These are phyloP conservation scores for Hippophae rhamnoides DNA, from an alignment of 306 rosid genomes.

Conservation along the genomic window DNA sequence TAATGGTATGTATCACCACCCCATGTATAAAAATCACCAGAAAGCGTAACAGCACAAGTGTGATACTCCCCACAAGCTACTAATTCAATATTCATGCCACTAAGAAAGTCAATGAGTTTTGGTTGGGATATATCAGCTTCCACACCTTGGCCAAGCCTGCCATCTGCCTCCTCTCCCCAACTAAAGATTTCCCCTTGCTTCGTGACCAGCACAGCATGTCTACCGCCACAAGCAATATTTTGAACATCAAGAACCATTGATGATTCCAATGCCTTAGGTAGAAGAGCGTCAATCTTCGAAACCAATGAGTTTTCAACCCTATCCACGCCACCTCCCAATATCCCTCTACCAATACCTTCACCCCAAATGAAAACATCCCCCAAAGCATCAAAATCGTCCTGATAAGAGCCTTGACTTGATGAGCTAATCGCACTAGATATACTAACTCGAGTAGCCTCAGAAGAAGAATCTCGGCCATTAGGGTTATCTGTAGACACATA, in stretches of 20 bases:
- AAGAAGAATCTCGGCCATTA: conserved; percentile 57
- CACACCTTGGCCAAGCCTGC: conserved; percentile 94
- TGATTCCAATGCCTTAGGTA: conserved; percentile 84
- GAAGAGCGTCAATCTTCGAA: conserved; percentile 61
- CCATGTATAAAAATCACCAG: conserved; percentile 96
- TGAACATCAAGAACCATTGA: conserved; percentile 80
- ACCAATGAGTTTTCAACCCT: conserved; percentile 46
- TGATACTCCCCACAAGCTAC: conserved; percentile 96
- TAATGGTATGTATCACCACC: conserved; percentile 70
- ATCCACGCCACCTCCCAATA: conserved; percentile 59
- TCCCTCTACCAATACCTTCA: conserved; percentile 64
- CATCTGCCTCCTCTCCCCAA: conserved; percentile 96
- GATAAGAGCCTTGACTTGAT: conserved; percentile 84
- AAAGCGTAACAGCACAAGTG: conserved; percentile 78
- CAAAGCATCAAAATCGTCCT: conserved; percentile 68
- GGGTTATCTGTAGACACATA: conserved; percentile 52
- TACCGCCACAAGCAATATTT: conserved; percentile 74
- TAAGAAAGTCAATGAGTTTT: conserved; percentile 56
- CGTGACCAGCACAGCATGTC: conserved; percentile 73
- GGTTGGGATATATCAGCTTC: conserved; percentile 76
- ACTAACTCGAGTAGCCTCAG: conserved; percentile 74
- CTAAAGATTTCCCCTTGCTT: conserved; percentile 89
- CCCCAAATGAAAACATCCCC: conserved; percentile 91
- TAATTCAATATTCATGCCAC: conserved; percentile 60
- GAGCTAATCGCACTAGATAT: conserved; percentile 91